Percentiles rank a stretch among this genome's conserved stretches.
Evolutionary conservation across 106 monocot genomes (phyloP).

Genomic region (Cymbidium sinense): DNA sequence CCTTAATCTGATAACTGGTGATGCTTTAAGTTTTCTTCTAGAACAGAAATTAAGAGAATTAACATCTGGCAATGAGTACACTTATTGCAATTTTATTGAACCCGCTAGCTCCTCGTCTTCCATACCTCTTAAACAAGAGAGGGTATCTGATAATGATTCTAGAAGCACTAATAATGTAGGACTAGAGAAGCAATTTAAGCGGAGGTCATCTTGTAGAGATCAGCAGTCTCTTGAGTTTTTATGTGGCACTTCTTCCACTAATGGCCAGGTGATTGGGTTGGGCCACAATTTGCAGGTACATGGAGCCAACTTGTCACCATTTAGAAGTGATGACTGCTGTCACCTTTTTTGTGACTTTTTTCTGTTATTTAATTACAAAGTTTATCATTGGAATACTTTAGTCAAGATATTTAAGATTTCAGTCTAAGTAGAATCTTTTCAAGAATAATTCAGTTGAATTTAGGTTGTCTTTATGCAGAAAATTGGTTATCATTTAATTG

Average conservation of each 20-base stretch:
- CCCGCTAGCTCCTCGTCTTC: conserved; percentile 17
- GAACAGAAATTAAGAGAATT: conserved; percentile 85
- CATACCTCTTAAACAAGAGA: conserved; percentile 21
- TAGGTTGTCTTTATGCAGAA: background rate
- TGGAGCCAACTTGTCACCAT: background rate
- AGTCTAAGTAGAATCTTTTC: background rate
- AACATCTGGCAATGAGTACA: conserved; percentile 31
- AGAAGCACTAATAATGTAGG: background rate
- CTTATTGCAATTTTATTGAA: conserved; percentile 23
- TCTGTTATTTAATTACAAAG: background rate
- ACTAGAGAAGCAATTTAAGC: conserved; percentile 15
- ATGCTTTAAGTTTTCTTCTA: conserved; percentile 67
- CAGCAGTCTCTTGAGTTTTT: conserved; percentile 9
- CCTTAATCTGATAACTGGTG: conserved; percentile 47
- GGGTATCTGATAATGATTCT: conserved; percentile 16
- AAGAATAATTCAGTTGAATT: background rate
- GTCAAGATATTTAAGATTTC: background rate
- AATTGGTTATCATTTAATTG: background rate
- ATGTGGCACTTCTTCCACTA: conserved; percentile 9
- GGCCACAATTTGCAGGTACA: conserved; percentile 24
- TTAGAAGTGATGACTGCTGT: background rate
- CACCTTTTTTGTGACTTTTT: background rate
- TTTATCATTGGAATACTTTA: background rate
- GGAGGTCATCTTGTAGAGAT: conserved; percentile 9
- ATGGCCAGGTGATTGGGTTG: conserved; percentile 17